phyloP scores from a whole-genome alignment of 192 early-diverging fungal species.

The Dimargaris cristalligena region DNA sequence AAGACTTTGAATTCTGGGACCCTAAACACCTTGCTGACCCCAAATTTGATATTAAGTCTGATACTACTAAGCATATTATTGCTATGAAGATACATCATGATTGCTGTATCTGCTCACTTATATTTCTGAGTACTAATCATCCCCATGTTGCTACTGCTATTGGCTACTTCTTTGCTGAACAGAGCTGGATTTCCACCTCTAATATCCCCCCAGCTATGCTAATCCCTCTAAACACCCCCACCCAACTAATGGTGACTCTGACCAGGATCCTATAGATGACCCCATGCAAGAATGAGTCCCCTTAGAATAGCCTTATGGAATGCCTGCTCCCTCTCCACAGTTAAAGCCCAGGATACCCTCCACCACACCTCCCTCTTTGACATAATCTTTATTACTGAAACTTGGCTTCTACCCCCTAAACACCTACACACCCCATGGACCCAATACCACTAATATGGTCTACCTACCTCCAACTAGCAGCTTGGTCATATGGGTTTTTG shows the following conservation, averaged over 20 bases:
- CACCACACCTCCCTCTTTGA: constrained; percentile 1
- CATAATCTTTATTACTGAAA: constrained; percentile 8
- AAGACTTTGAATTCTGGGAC: constrained; percentile 11
- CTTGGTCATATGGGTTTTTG: background rate
- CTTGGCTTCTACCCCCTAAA: background rate
- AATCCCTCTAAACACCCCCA: background rate
- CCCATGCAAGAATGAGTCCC: background rate
- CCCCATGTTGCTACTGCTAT: background rate
- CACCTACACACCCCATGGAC: constrained; percentile 1
- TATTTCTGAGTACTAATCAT: background rate
- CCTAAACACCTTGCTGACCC: constrained; percentile 11
- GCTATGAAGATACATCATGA: constrained; percentile 1
- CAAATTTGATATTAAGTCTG: background rate
- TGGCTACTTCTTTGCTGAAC: background rate
- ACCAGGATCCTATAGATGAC: background rate
- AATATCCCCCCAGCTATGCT: background rate
- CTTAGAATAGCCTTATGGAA: background rate
- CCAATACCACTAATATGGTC: constrained; percentile 13
- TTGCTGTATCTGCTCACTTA: background rate
- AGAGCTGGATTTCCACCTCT: constrained; percentile 8
- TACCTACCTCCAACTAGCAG: background rate
- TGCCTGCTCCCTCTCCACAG: background rate
- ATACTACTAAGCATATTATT: background rate
- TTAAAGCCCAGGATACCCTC: background rate
- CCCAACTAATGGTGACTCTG: background rate